Evolutionary conservation across 78 protist genomes (phyloP).

Genomic region (Dictyostelium intermedium): DNA sequence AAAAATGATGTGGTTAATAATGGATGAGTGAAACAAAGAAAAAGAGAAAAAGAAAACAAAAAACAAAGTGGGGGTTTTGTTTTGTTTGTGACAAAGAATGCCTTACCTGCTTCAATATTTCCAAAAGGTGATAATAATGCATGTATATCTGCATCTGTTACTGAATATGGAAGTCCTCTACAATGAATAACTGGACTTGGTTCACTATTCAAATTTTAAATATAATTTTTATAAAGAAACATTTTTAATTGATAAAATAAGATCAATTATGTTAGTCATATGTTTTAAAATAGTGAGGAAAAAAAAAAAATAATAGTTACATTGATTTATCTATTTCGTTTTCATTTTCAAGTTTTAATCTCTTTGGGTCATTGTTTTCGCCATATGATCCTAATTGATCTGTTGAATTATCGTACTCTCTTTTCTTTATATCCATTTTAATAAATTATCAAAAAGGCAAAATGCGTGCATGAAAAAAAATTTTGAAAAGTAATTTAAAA

Average conservation of each 20-base stretch:
- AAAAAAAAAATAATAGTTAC: background rate
- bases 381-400: background rate
- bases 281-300: too few relatives aligned
- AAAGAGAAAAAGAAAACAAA: background rate
- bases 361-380: conserved; percentile 15
- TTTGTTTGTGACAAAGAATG: background rate
- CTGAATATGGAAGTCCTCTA: conserved; percentile 43
- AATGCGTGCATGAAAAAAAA: background rate
- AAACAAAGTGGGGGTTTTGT: background rate
- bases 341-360: conserved; percentile 53
- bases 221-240: too few relatives aligned
- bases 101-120: conserved; percentile 46
- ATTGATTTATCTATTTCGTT: background rate
- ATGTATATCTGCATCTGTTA: conserved; percentile 6
- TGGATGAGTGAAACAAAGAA: background rate
- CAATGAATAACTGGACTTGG: conserved; percentile 72
- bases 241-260: too few relatives aligned
- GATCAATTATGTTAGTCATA: background rate
- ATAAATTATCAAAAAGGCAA: background rate
- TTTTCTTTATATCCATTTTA: background rate
- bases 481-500: background rate
- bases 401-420: conserved; percentile 10
- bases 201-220: background rate
- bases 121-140: conserved; percentile 42
- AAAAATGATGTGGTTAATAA: conserved; percentile 5